Base-by-base conservation (phyloP, 164 flowering plant species). In the Vitis rupestris region DNA sequence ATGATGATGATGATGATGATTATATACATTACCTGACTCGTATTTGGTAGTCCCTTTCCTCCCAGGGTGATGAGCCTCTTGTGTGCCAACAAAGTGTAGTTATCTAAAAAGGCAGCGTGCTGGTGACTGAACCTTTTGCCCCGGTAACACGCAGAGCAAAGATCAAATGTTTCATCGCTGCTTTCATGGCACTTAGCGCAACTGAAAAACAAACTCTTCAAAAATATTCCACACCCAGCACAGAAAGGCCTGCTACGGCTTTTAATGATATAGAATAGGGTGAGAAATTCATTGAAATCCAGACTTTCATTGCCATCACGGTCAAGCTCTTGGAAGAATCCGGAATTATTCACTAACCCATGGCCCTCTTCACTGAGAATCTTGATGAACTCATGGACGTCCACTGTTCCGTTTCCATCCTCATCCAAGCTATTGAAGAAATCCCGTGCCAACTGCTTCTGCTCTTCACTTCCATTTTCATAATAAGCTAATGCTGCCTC, bases 401-500 rank as follows among this genome's bases (percentile, higher is more conserved):
- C 50, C 5, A 64, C n/a, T 50, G 10, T 67, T 10, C 70, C 70
- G 58, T 57, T 4, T 67, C 70, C 70, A 48, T 56, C 53, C 8
- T 37, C 14, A 48, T 67, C 70, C 37, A 67, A 10, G n/a, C 15
- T 2, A 3, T 10, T 11, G 23, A 56, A 71, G 59, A 71, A 58
- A 2, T 50, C 15, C 59, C 62, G 10, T 5, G 61, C 69, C 11
- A 16, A n/a, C 9, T 9, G 9, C 63, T 65, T 66, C 3, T 50
- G n/a, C 12, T 71, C 65, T 3, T 10, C 49, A 2, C 56, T n/a
- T 17, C 69, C 52, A 14, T 53, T 29, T 12, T 19, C 44, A 15
- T 65, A 71, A 29, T 50, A 65, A 16, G 59, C 69, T 9, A 50
- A 49, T 0, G 74, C 74, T 9, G 57, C 69, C 23, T 29, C 29